Base-by-base conservation (phyloP, 1,284 basidiomycete species). In the Naganishia albida region DNA sequence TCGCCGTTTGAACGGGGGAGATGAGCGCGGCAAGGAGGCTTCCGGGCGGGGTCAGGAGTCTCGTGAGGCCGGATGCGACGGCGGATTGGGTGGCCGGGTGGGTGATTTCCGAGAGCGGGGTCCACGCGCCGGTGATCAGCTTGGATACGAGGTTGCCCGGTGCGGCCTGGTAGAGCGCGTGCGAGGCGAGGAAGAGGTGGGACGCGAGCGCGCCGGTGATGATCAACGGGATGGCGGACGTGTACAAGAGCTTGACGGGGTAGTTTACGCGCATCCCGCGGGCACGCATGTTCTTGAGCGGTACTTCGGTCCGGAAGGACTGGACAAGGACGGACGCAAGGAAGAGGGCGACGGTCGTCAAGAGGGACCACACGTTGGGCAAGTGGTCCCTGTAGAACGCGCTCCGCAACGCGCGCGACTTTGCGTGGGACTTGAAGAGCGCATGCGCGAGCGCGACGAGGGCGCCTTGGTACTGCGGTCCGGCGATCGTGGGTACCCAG, bases 161-260 rank as follows among this genome's bases (percentile, higher is more conserved):
- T 4, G 34, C n/a, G 46, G 49, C 28, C 20, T 46, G 44, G 34
- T 49, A 60, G 46, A 60, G 23, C 4, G 56, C 48, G 38, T 50
- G 56, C 28, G 56, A 60, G 7, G 56, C 56, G 44, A 60, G 28
- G 56, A 60, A 60, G 30, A 60, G n/a, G 56, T 60, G 56, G n/a
- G 56, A 60, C 16, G 56, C 56, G 46, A 60, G 56, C 16, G 56
- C 34, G 34, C 56, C 56, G 18, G 43, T 30, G 23, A 50, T 23
- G 34, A 60, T 60, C 26, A 60, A 34, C 10, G 56, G 56, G 20
- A 60, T 50, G 1, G 56, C 20, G 8, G 56, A 60, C 3, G 56
- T 60, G 56, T 60, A 60, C n/a, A 60, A 34, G 1, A 60, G 56
- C n/a, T 60, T 60, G 56, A 60, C 56, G 34, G 56, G 56, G 40